Conservation (phyloP, 2,329 filamentous ascomycete genomes). For the Claviceps fusiformis region DNA sequence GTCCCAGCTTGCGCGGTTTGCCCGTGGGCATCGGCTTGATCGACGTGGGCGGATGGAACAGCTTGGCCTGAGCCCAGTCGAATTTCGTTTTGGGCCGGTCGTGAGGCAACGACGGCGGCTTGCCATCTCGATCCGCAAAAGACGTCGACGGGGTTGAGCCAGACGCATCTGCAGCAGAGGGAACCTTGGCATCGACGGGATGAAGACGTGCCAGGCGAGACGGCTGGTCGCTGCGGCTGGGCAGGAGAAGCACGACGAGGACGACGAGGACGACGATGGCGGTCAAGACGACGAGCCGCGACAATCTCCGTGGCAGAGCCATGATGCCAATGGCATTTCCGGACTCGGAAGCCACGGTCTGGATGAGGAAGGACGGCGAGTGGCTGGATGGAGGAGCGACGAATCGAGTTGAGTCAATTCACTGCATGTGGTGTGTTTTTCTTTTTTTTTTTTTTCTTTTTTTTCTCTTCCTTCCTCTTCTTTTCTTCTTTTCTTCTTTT, state of each 20-base stretch:
- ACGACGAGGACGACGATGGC: slow-evolving; percentile 10
- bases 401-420: not conserved
- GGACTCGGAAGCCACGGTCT: not conserved
- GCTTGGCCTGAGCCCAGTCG: slow-evolving; percentile 17
- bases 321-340: slow-evolving; percentile 9
- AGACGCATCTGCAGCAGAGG: not conserved
- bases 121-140: not conserved
- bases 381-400: not conserved
- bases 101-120: too few species aligned
- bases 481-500: too few species aligned
- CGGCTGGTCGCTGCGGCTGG: slow-evolving; percentile 2
- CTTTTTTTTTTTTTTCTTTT: too few species aligned
- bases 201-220: not conserved
- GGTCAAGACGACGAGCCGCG: slow-evolving; percentile 12
- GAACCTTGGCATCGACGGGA: not conserved
- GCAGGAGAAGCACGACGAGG: slow-evolving; percentile 12
- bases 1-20: slow-evolving; percentile 13
- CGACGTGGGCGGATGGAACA: slow-evolving; percentile 17
- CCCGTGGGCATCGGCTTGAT: slow-evolving; percentile 19
- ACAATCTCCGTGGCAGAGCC: slow-evolving; percentile 12
- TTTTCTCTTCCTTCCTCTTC: too few species aligned
- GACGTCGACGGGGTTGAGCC: too few species aligned
- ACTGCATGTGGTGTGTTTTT: too few species aligned
- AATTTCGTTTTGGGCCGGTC: slow-evolving; percentile 14
- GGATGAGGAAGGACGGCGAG: not conserved